Percentiles rank a stretch among this genome's conserved stretches.
phyloP scores from a whole-genome alignment of 31 red algal genomes.

The Porphyra umbilicalis region DNA sequence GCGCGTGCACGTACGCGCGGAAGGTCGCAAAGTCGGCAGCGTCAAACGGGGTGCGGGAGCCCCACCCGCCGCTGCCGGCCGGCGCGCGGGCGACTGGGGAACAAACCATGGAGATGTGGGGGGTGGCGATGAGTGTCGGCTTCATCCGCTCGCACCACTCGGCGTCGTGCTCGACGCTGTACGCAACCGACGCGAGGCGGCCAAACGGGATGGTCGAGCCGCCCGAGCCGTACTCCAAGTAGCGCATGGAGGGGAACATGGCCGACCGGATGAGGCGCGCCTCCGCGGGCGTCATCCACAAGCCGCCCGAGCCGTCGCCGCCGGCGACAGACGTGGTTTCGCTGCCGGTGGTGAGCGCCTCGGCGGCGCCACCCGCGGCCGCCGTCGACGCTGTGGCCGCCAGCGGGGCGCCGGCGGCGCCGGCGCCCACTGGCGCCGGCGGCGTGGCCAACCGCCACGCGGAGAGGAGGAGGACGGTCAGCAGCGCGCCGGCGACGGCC shows the following conservation, averaged over 20 bases:
- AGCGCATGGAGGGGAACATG: neutral
- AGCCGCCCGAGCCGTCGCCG: neutral
- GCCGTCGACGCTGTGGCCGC: too few species aligned
- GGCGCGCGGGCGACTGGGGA: neutral
- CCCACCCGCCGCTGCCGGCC: slow-evolving; percentile 43
- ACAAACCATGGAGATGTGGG: neutral
- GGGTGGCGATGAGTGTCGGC: neutral
- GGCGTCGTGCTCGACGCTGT: slow-evolving; percentile 53
- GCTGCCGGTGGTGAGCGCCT: neutral
- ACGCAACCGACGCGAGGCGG: slow-evolving; percentile 19
- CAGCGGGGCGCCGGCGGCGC: neutral
- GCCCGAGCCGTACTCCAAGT: slow-evolving; percentile 59
- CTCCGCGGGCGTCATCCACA: neutral
- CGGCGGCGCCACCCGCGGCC: neutral
- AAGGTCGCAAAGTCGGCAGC: slow-evolving; percentile 43
- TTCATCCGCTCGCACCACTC: slow-evolving; percentile 7
- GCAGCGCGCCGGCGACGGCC: neutral
- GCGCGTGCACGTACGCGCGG: slow-evolving; percentile 42
- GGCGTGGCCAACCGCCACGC: neutral
- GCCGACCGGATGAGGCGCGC: neutral
- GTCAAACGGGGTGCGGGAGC: slow-evolving; percentile 28
- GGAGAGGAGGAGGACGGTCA: neutral
- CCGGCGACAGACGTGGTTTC: neutral
- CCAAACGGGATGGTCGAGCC: slow-evolving; percentile 30
- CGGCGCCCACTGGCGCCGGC: too few species aligned